Base-by-base conservation (phyloP, 2,329 filamentous ascomycete genomes). In the Clathrospora elynae region DNA sequence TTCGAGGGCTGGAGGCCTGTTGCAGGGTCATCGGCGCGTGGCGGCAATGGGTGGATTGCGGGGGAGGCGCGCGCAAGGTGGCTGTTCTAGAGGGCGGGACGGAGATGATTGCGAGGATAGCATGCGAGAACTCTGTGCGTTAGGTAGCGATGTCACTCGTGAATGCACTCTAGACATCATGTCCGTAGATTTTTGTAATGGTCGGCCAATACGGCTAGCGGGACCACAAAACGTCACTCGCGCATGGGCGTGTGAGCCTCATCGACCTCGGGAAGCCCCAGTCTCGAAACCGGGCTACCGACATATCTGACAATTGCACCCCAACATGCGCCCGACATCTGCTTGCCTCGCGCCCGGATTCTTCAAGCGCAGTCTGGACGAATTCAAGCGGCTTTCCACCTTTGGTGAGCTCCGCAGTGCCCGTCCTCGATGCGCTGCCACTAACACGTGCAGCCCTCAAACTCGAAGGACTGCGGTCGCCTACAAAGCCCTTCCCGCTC, bases 381-480 rank as follows among this genome's bases (percentile, higher is more conserved):
- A 85, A 61, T 72, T 84, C 54, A 76, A 77, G 49, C 75, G 80
- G 18, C 71, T 81, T 41, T 78, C 81, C 30, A 74, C 66, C 50
- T 76, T 80, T 46, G 78, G 80, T 82, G 65, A 53, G 50, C 46
- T 31, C 22, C 35, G 20, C 36, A 49, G 52, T 68, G 12, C 48
- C 57, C 71, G 8, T 17, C 26, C 44, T 35, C 25, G 62, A 72
- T 39, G 42, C 40, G 37, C 38, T 65, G 39, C 45, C 37, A 46
- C 51, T 64, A 40, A 71, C 57, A 36, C 37, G 31, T 47, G 36
- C 62, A 90, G 88, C 82, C 24, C 69, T 88, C 53, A 86, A 80
- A 37, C 76, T 87, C 56, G 86, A 91, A 71, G 85, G 80, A 35
- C 76, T 90, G 59, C 83, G 82, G 55, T 79, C 78, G 17, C 81